Conservation (phyloP, 495 filamentous ascomycete genomes). For the Pyrenula aspistea region DNA sequence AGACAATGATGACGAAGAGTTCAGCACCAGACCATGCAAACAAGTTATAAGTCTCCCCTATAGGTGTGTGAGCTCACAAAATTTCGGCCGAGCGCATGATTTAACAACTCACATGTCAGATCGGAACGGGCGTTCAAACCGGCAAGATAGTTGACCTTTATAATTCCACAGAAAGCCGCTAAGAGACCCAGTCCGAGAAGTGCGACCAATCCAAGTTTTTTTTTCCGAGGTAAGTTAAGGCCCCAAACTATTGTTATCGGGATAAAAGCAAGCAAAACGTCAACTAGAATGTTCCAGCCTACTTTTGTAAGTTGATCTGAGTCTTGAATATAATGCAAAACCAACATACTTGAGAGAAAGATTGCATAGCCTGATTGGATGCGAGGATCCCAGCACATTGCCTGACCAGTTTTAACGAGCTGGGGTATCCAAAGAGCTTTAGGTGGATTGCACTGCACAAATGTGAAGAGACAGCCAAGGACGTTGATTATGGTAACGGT, state of each 20-base stretch:
- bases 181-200: constrained; percentile 29
- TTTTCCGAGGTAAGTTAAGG: constrained; percentile 24
- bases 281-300: constrained; percentile 29
- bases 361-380: constrained; percentile 11
- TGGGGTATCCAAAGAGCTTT: constrained; percentile 19
- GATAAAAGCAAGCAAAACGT: constrained; percentile 29
- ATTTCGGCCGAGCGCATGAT: too few species aligned
- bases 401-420: constrained; percentile 2
- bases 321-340: neutral
- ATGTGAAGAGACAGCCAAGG: constrained; percentile 11
- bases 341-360: constrained; percentile 23
- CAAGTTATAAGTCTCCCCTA: neutral
- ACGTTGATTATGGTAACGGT: neutral
- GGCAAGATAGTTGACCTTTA: neutral
- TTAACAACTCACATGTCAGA: too few species aligned
- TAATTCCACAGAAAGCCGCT: constrained; percentile 10
- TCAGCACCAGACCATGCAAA: neutral
- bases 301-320: neutral
- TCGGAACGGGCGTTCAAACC: neutral
- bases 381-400: constrained; percentile 4
- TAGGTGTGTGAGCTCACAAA: too few species aligned
- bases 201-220: constrained; percentile 25
- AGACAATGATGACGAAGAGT: neutral
- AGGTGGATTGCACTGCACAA: constrained; percentile 18
- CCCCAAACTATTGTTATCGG: constrained; percentile 32